Evolutionary conservation across 805 yeast genomes (phyloP), one percentile per base, ranked within the genome.

Genomic region (Metschnikowia lunata): DNA sequence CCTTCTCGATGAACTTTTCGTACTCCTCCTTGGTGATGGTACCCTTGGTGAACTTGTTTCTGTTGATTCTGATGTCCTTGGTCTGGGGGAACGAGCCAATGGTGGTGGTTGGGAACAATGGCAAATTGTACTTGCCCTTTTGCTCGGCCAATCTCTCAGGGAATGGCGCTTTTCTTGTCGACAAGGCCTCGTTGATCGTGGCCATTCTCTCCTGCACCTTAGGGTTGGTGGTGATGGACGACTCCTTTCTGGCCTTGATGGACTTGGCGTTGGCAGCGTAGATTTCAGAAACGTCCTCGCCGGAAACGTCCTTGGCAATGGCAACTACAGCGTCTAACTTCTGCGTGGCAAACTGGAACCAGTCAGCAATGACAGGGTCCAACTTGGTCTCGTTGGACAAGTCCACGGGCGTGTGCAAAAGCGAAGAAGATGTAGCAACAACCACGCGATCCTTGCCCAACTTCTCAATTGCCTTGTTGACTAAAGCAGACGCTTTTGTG

Each of bases 11-110:
- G 83, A 93, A 93, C 67, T 82, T 73, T 75, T 93, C 96, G 79
- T 93, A 93, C 73, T 89, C 90, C 75, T 86, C 95, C 69, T 88
- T 84, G 66, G 97, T 72, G 66, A 93, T 84, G 64, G 88, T 85
- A 72, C 99, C 99, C 84, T 93, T 93, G 73, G 86, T 79, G 76
- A 86, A 89, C 79, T 91, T 93, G 85, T 91, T 89, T 82, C 99
- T 91, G 86, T 86, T 85, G 72, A 90, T 75, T 81, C 99, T 88
- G 76, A 93, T 93, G 72, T 93, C 99, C 80, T 89, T 88, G 72
- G 99, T 93, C 82, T 93, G 99, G 63, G 99, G 99, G 97, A 93
- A 93, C 55, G 99, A 93, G 74, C 99, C 99, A 72, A 93, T 93
- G 63, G 99, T 93, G 71, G 99, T 93, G 69, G 99, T 93, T 76